These are phyloP conservation scores for Diaporthe longicolla DNA, from an alignment of 2,329 filamentous ascomycete genomes.

Conservation along the genomic window DNA sequence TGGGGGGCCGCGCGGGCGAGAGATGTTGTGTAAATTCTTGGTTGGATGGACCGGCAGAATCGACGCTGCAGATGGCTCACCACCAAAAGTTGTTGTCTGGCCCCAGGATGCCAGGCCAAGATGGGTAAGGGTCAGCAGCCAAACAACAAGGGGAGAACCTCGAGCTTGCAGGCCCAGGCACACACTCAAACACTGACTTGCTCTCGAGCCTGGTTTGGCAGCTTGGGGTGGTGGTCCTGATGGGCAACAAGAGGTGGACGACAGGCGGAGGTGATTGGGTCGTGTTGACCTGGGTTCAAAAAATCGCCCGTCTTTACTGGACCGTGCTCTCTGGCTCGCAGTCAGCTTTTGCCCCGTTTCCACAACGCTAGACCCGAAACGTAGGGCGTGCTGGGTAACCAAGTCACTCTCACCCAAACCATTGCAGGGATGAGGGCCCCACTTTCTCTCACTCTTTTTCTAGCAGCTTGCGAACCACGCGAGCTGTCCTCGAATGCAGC, in stretches of 20 bases:
- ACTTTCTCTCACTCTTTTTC: not conserved
- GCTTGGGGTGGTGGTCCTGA: conserved; percentile 22
- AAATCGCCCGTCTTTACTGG: conserved; percentile 47
- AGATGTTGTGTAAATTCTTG: conserved; percentile 38
- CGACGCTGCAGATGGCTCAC: conserved; percentile 29
- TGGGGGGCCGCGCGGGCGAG: conserved; percentile 27
- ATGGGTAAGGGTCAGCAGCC: conserved; percentile 28
- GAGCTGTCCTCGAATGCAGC: not conserved
- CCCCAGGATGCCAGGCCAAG: conserved; percentile 28
- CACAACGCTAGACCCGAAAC: conserved; percentile 39
- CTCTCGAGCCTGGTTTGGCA: not conserved
- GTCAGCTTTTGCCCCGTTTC: conserved; percentile 42
- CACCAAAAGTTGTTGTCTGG: conserved; percentile 34
- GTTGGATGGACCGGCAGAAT: conserved; percentile 36
- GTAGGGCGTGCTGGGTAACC: conserved; percentile 9
- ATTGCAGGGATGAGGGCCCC: conserved; percentile 16
- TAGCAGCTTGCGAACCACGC: conserved; percentile 17
- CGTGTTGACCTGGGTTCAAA: conserved; percentile 50
- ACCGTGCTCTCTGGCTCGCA: conserved; percentile 40
- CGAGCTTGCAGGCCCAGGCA: conserved; percentile 21
- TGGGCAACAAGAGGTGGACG: not conserved
- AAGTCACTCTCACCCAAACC: not conserved
- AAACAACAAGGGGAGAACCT: not conserved
- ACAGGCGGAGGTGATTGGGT: conserved; percentile 48
- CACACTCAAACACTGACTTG: not conserved